phyloP scores from a whole-genome alignment of 2,329 filamentous ascomycete species.

The Pyricularia sp. region DNA sequence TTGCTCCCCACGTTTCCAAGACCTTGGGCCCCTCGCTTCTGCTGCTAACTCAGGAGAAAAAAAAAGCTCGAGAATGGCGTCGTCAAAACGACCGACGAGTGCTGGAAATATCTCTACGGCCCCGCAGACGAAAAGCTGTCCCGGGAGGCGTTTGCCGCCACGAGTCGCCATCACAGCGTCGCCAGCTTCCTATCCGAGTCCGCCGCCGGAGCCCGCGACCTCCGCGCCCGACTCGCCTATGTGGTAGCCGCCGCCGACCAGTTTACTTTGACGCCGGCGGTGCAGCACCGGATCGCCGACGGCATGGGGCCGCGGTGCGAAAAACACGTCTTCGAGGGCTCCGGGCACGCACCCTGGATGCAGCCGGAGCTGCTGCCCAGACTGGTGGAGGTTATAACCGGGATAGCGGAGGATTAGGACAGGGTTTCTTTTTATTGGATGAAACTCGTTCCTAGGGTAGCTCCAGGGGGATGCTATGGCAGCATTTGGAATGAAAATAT shows the following conservation, averaged over 20 bases:
- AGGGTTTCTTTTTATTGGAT: no score
- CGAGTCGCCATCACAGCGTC: constrained; percentile 1
- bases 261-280: neutral
- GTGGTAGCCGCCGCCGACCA: constrained; percentile 4
- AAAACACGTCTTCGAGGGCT: neutral
- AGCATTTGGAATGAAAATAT: no score
- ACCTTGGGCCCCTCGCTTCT: neutral
- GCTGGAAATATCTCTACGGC: neutral
- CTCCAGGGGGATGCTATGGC: no score
- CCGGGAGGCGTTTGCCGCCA: neutral
- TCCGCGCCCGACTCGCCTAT: neutral
- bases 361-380: neutral
- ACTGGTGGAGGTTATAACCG: neutral
- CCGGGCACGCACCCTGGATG: neutral
- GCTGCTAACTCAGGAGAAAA: neutral
- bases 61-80: neutral
- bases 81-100: neutral
- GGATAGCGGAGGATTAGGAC: neutral
- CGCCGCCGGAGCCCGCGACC: neutral
- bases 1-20: no score
- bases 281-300: neutral
- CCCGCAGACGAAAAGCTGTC: neutral
- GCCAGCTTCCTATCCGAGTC: neutral
- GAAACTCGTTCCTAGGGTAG: no score
- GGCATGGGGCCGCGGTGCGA: neutral